These are phyloP conservation scores for Rhododendron henanense DNA, from an alignment of 148 eudicot genomes.

Conservation along the genomic window DNA sequence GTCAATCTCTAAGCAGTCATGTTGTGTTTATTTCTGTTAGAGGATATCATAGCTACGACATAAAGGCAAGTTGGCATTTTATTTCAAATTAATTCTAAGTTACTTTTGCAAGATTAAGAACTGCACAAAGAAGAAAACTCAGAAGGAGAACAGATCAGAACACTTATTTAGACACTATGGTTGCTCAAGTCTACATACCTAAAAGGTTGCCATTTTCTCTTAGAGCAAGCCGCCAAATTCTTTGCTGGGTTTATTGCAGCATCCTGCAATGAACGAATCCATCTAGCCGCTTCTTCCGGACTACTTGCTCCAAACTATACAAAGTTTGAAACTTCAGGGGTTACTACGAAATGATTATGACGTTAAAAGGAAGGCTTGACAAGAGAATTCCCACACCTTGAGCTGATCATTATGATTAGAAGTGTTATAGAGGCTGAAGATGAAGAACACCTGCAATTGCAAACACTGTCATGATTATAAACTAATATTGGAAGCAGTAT, in stretches of 20 bases:
- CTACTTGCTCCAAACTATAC: constrained; percentile 63
- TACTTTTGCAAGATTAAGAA: constrained; percentile 3
- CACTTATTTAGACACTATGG: background rate
- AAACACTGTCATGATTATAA: background rate
- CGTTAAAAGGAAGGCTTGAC: background rate
- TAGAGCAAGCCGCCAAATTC: constrained; percentile 26
- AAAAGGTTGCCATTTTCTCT: constrained; percentile 54
- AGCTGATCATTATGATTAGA: constrained; percentile 63
- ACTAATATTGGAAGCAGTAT: background rate
- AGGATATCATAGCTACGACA: background rate
- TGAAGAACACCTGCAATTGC: constrained; percentile 53
- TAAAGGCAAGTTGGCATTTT: background rate
- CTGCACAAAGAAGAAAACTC: background rate
- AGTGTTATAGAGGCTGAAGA: constrained; percentile 59
- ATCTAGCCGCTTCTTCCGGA: constrained; percentile 68
- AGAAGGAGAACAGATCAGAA: background rate
- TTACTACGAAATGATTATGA: background rate
- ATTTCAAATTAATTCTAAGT: background rate
- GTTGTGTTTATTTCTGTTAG: background rate
- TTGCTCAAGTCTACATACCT: constrained; percentile 32
- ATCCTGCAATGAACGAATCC: constrained; percentile 57
- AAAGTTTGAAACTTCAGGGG: background rate
- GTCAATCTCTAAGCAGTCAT: background rate
- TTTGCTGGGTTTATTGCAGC: constrained; percentile 41
- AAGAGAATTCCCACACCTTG: constrained; percentile 44